Percentiles rank a stretch among this genome's conserved stretches.
Conservation (phyloP, 495 filamentous ascomycete genomes). For the Tuber calosporum region DNA sequence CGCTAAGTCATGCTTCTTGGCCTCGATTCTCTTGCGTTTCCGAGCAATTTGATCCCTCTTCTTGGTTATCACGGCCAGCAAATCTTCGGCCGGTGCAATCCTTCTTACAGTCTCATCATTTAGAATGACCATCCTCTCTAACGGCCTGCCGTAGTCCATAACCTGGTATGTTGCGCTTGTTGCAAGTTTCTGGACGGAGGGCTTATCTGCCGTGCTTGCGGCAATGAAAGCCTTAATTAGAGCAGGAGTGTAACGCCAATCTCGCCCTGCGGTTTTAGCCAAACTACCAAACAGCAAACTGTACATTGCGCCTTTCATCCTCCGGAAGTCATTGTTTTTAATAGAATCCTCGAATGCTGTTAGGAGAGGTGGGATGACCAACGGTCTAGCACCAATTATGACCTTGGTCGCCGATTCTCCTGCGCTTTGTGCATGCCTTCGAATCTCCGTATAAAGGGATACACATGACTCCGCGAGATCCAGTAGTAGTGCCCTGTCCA, state of each 20-base stretch:
- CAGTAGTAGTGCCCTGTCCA: conserved; percentile 74
- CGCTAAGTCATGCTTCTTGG: conserved; percentile 71
- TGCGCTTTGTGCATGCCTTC: conserved; percentile 82
- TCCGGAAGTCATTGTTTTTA: conserved; percentile 69
- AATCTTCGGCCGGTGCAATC: conserved; percentile 65
- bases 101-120: conserved; percentile 62
- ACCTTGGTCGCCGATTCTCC: conserved; percentile 91
- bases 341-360: conserved; percentile 73
- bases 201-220: conserved; percentile 81
- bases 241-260: conserved; percentile 86
- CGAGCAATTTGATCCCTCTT: conserved; percentile 63
- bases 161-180: conserved; percentile 72
- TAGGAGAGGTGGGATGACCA: conserved; percentile 83
- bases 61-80: conserved; percentile 55
- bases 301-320: conserved; percentile 91
- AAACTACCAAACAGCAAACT: conserved; percentile 81
- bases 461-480: conserved; percentile 87
- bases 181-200: conserved; percentile 86
- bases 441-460: conserved; percentile 91
- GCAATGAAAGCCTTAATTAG: conserved; percentile 83
- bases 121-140: conserved; percentile 81
- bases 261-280: conserved; percentile 73
- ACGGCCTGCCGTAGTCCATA: conserved; percentile 79
- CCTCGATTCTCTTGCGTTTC: conserved; percentile 67
- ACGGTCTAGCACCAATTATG: conserved; percentile 71